Conservation (phyloP, 1,139 yeast genomes). For the Yamadazyma triangularis region DNA sequence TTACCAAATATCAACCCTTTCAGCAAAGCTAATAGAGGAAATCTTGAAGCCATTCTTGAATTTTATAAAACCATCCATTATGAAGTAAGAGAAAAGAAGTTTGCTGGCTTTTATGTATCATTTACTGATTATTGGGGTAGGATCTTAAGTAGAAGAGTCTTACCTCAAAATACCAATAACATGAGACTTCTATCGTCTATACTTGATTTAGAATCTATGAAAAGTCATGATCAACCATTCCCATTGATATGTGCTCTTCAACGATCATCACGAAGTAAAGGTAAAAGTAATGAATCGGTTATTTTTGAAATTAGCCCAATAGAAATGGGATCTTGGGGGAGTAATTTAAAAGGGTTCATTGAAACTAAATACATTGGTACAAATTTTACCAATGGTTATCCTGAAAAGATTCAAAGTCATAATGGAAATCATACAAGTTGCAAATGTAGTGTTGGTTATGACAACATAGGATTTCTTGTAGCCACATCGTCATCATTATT, state of each 20-base stretch:
- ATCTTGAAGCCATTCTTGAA: slow-evolving; percentile 28
- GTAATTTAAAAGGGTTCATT: slow-evolving; percentile 45
- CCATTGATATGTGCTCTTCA: slow-evolving; percentile 39
- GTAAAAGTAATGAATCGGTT: slow-evolving; percentile 24
- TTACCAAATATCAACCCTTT: too few relatives aligned
- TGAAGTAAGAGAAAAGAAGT: slow-evolving; percentile 47
- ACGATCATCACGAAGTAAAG: slow-evolving; percentile 18
- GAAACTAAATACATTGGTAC: slow-evolving; percentile 55
- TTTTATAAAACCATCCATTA: slow-evolving; percentile 51
- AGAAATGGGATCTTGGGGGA: slow-evolving; percentile 71
- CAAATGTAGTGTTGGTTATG: slow-evolving; percentile 54
- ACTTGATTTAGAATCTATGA: slow-evolving; percentile 16
- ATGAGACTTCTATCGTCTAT: slow-evolving; percentile 22
- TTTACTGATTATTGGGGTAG: slow-evolving; percentile 69
- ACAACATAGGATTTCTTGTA: slow-evolving; percentile 67
- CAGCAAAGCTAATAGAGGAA: too few relatives aligned
- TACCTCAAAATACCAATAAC: slow-evolving; percentile 28
- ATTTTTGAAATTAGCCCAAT: slow-evolving; percentile 56
- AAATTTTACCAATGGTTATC: slow-evolving; percentile 10
- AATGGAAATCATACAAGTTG: slow-evolving; percentile 13
- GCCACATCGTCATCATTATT: slow-evolving; percentile 74
- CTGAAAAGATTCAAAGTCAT: slow-evolving; percentile 1
- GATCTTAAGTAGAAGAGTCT: slow-evolving; percentile 48
- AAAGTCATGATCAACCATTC: slow-evolving; percentile 32
- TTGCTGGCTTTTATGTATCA: slow-evolving; percentile 52